These are phyloP conservation scores for Alternaria infectoria DNA, from an alignment of 2,329 filamentous ascomycete genomes.

Conservation along the genomic window DNA sequence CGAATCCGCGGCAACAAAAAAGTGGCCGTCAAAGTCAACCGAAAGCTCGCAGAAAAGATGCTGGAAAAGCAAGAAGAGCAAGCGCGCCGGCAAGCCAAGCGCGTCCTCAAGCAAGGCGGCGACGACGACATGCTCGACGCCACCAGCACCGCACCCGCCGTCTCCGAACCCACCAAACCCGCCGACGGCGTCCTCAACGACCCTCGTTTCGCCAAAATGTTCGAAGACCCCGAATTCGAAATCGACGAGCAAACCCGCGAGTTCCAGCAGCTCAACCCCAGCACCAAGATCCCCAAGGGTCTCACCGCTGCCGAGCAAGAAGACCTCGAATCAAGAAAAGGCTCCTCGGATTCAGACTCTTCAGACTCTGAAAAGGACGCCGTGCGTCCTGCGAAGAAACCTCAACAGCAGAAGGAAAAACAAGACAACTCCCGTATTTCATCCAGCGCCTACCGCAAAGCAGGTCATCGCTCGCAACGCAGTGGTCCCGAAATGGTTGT, in stretches of 20 bases:
- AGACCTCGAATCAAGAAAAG: slow-evolving; percentile 53
- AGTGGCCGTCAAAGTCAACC: slow-evolving; percentile 88
- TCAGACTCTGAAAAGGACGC: neutral
- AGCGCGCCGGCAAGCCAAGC: slow-evolving; percentile 54
- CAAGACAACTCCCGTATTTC: slow-evolving; percentile 59
- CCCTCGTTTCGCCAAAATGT: slow-evolving; percentile 83
- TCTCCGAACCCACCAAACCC: slow-evolving; percentile 59
- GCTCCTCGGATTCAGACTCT: slow-evolving; percentile 43
- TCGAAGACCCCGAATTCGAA: slow-evolving; percentile 90
- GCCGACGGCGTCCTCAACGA: slow-evolving; percentile 70
- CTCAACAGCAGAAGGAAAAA: slow-evolving; percentile 17
- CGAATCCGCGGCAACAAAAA: slow-evolving; percentile 95
- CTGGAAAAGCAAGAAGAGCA: slow-evolving; percentile 73
- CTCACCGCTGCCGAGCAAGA: slow-evolving; percentile 68
- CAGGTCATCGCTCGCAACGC: slow-evolving; percentile 55
- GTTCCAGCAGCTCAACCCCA: slow-evolving; percentile 88
- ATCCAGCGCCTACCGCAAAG: slow-evolving; percentile 68
- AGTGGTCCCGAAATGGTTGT: slow-evolving; percentile 59
- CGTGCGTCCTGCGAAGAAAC: slow-evolving; percentile 33
- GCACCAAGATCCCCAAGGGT: slow-evolving; percentile 65
- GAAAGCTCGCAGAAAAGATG: slow-evolving; percentile 69
- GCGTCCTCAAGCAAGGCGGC: slow-evolving; percentile 64
- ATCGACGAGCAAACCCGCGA: slow-evolving; percentile 90
- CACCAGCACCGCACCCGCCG: slow-evolving; percentile 23
- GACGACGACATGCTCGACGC: slow-evolving; percentile 55